Evolutionary conservation across 768 basidiomycete genomes (phyloP).

Genomic region (Auricularia auricula-judae): DNA sequence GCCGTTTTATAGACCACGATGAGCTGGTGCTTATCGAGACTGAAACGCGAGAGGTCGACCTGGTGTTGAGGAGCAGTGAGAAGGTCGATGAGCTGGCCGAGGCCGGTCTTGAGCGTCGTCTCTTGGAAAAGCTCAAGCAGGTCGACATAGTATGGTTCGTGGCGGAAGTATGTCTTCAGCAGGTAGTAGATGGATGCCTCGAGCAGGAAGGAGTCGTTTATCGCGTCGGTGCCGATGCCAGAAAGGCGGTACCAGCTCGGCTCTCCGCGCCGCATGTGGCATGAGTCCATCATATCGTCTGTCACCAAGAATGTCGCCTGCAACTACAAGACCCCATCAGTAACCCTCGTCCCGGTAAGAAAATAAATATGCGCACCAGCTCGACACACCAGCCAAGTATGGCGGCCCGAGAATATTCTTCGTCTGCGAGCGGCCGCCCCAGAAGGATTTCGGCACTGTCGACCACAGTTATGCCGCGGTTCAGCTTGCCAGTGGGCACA

Average conservation of each 20-base stretch:
- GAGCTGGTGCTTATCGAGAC: conserved; percentile 79
- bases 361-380: conserved; percentile 46
- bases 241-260: conserved; percentile 84
- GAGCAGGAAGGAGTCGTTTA: conserved; percentile 96
- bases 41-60: conserved; percentile 83
- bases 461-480: conserved; percentile 91
- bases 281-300: conserved; percentile 98
- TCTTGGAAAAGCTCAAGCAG: conserved; percentile 84
- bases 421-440: conserved; percentile 54
- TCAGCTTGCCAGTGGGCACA: conserved; percentile 93
- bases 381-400: conserved; percentile 94
- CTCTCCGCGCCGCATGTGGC: conserved; percentile 86
- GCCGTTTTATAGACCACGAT: conserved; percentile 98
- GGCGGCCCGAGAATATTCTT: conserved; percentile 83
- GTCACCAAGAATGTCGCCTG: conserved; percentile 97
- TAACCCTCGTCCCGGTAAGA: not conserved
- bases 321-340: conserved; percentile 37
- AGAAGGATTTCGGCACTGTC: conserved; percentile 86
- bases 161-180: conserved; percentile 76
- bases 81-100: conserved; percentile 92
- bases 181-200: conserved; percentile 88
- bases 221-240: conserved; percentile 71
- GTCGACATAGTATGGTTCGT: conserved; percentile 74
- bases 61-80: conserved; percentile 88
- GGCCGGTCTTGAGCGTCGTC: conserved; percentile 80